Evolutionary conservation across 2,329 filamentous ascomycete species (phyloP).

Genomic region (Colletotrichum agaves): DNA sequence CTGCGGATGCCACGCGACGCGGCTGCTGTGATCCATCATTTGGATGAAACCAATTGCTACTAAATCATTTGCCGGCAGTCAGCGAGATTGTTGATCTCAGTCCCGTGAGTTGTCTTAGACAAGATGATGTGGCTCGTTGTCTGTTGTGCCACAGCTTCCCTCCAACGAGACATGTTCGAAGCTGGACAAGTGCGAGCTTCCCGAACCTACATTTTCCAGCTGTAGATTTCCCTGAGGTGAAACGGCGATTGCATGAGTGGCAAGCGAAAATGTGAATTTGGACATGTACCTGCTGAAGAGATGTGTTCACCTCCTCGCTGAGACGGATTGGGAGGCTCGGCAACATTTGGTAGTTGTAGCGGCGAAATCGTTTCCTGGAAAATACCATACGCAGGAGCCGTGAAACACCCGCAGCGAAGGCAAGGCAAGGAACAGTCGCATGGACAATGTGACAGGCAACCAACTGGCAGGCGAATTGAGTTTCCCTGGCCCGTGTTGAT

Average conservation of each 20-base stretch:
- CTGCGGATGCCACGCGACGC: conserved; percentile 23
- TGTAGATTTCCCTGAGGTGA: neutral
- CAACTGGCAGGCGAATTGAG: conserved; percentile 16
- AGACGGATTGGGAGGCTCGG: neutral
- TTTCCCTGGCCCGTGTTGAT: conserved; percentile 8
- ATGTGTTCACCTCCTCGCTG: conserved; percentile 2
- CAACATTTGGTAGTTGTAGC: conserved; percentile 1
- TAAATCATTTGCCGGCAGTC: no score
- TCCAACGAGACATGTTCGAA: no score
- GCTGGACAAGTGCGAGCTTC: neutral
- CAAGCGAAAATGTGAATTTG: neutral
- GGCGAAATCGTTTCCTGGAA: conserved; percentile 3
- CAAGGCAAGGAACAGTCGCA: conserved; percentile 7
- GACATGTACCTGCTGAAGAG: neutral
- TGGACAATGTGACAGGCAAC: neutral
- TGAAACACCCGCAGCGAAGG: conserved; percentile 21
- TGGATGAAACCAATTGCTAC: neutral
- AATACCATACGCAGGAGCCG: neutral
- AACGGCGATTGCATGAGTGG: neutral
- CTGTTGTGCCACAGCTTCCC: neutral
- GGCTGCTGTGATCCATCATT: neutral
- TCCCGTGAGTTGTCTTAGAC: conserved; percentile 16
- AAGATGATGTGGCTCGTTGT: neutral
- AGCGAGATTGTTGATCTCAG: neutral
- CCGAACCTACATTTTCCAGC: neutral